These are phyloP conservation scores for Malassezia brasiliensis DNA, from an alignment of 1,284 basidiomycete species.

Conservation along the genomic window DNA sequence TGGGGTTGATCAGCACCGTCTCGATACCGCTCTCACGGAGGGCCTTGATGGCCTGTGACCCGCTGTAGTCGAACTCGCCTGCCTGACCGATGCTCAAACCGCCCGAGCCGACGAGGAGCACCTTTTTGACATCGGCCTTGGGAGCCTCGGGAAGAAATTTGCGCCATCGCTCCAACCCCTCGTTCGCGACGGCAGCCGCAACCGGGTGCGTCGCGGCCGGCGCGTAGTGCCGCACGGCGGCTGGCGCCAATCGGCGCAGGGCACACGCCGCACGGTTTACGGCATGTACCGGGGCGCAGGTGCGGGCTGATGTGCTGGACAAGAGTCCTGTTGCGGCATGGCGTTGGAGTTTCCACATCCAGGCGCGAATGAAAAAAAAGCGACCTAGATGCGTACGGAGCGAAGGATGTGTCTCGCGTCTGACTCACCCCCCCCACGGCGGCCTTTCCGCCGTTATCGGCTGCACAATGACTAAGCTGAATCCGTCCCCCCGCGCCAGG, in stretches of 20 bases:
- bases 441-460: background rate
- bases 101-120: conserved; percentile 90
- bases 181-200: background rate
- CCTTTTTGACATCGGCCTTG: conserved; percentile 74
- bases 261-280: too few species aligned
- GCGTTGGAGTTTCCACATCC: background rate
- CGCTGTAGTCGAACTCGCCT: conserved; percentile 99
- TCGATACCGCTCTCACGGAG: conserved; percentile 89
- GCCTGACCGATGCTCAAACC: conserved; percentile 96
- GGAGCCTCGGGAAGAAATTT: conserved; percentile 10
- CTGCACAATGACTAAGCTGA: conserved; percentile 10
- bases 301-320: too few species aligned
- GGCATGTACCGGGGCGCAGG: too few species aligned
- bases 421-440: background rate
- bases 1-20: conserved; percentile 61
- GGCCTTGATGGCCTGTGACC: conserved; percentile 96
- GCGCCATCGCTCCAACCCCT: conserved; percentile 18
- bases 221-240: background rate
- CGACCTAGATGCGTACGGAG: too few species aligned
- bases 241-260: background rate
- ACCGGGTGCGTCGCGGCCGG: background rate
- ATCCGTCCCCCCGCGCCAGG: background rate
- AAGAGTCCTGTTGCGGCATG: background rate
- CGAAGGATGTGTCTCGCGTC: background rate
- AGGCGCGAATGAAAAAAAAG: too few species aligned